A percentile compares a stretch with the other conserved stretches of the same genome.
Conservation (phyloP, 2,329 filamentous ascomycete species). For the Colletotrichum sidae region DNA sequence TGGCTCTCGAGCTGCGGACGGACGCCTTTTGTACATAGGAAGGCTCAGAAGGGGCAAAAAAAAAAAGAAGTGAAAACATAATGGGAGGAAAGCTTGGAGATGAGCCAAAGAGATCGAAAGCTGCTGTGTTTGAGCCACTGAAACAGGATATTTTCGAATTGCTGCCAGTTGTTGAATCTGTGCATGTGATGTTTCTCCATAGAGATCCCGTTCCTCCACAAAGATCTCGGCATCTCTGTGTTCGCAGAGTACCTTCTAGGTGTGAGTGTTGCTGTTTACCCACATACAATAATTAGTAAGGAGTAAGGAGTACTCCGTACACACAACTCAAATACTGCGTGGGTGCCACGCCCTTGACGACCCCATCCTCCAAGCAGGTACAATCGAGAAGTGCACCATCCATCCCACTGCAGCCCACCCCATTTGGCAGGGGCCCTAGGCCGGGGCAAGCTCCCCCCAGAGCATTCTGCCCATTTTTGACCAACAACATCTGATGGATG, state of each 20-base stretch:
- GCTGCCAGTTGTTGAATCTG: background rate
- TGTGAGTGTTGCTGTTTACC: no score
- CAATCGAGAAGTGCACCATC: background rate
- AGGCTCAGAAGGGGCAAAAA: constrained; percentile 16
- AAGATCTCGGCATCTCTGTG: no score
- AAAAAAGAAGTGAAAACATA: constrained; percentile 29
- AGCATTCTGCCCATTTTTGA: constrained; percentile 34
- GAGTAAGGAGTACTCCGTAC: no score
- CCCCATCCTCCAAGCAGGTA: constrained; percentile 12
- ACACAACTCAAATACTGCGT: no score
- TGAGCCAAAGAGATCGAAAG: constrained; percentile 20
- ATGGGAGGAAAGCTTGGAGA: constrained; percentile 31
- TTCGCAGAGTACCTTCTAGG: no score
- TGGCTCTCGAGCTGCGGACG: constrained; percentile 5
- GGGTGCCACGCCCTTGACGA: no score
- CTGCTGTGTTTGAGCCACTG: constrained; percentile 22
- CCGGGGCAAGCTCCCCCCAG: constrained; percentile 30
- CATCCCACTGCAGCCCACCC: no score
- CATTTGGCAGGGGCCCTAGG: background rate
- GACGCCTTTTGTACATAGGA: constrained; percentile 34
- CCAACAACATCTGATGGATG: constrained; percentile 23
- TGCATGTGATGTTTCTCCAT: no score
- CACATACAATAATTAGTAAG: no score
- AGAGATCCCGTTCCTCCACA: no score
- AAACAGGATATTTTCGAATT: constrained; percentile 6